Conservation (phyloP, 2,329 filamentous ascomycete genomes). For the Rhytidhysteron rufulum region DNA sequence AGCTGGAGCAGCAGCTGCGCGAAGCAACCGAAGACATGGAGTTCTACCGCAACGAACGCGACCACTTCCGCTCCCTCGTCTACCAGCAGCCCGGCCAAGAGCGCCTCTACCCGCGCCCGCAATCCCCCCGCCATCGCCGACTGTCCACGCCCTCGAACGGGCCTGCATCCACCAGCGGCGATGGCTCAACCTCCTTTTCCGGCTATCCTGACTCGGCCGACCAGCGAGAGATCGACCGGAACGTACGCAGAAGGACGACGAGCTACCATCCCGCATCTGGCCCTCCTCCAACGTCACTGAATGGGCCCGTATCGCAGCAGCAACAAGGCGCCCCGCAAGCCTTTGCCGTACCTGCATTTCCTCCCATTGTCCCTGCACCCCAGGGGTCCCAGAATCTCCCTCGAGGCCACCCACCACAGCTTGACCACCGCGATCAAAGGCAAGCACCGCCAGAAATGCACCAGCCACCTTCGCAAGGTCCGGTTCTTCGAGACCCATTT, state of each 20-base stretch:
- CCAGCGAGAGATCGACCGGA: conserved; percentile 26
- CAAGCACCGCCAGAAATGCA: conserved; percentile 8
- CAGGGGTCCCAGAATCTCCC: conserved; percentile 3
- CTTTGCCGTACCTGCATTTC: conserved; percentile 17
- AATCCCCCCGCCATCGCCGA: conserved; percentile 39
- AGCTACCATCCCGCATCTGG: conserved; percentile 30
- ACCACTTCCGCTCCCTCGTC: conserved; percentile 59
- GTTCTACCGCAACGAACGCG: conserved; percentile 69
- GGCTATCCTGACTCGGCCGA: conserved; percentile 22
- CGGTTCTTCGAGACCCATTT: conserved; percentile 15
- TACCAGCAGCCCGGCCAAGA: conserved; percentile 54
- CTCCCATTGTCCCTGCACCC: conserved; percentile 16
- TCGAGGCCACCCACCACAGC: conserved; percentile 12
- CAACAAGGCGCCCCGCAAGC: conserved; percentile 13
- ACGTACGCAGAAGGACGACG: conserved; percentile 34
- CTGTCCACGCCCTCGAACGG: conserved; percentile 26
- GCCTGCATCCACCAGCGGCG: conserved; percentile 24
- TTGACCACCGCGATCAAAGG: conserved; percentile 10
- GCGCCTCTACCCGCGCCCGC: conserved; percentile 42
- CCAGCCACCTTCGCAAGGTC: conserved; percentile 11
- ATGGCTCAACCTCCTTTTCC: conserved; percentile 27
- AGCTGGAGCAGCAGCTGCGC: conserved; percentile 64
- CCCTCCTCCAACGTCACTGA: conserved; percentile 17
- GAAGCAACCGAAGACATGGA: conserved; percentile 67
- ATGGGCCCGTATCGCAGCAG: conserved; percentile 13